Evolutionary conservation across 306 rosid species (phyloP), one percentile per base, ranked within the genome.

Genomic region (Fragaria nilgerrensis): DNA sequence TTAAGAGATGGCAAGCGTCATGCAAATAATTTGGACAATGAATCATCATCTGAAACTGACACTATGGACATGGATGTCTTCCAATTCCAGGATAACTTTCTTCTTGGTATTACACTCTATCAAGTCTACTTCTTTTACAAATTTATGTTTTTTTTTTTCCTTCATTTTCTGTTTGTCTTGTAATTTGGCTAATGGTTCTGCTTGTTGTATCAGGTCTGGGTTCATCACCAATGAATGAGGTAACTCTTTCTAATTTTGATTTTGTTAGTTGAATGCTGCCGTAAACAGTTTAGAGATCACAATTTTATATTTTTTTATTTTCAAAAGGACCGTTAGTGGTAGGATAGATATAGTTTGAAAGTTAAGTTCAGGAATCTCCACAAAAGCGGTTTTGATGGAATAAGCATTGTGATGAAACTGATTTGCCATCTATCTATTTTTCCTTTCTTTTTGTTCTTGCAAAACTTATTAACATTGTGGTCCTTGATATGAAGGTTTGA

Each of bases 21-120:
- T 3, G 59, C 85, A 32, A 67, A 78, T 58, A 82, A 74, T 79
- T 49, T 80, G 86, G 83, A 68, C 81, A 86, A 87, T 43, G 93
- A 87, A 80, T 92, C 96, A 66, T 92, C 96, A 61, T 85, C 97
- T 77, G 94, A 90, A 76, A 91, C 94, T 72, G 88, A 84, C 82
- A 74, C 87, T 66, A 84, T 95, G 97, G 91, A 87, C 81, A 86
- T 92, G 53, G 82, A 84, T 82, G 82, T 83, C 64, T 86, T 85
- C 45, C 90, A 45, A 75, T 86, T 85, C 49, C 90, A 49, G 76
- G 87, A 84, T 79, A 86, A 88, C 82, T 77, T 68, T 75, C 82
- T 70, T 72, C 73, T 87, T 45, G 96, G 99, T 95, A 88, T 70
- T 37, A 41, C 53, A 44, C 50, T n/a, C 68, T 68, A 66, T 22